Conservation (phyloP, 1,139 yeast species). For the Meyerozyma athensensis region DNA sequence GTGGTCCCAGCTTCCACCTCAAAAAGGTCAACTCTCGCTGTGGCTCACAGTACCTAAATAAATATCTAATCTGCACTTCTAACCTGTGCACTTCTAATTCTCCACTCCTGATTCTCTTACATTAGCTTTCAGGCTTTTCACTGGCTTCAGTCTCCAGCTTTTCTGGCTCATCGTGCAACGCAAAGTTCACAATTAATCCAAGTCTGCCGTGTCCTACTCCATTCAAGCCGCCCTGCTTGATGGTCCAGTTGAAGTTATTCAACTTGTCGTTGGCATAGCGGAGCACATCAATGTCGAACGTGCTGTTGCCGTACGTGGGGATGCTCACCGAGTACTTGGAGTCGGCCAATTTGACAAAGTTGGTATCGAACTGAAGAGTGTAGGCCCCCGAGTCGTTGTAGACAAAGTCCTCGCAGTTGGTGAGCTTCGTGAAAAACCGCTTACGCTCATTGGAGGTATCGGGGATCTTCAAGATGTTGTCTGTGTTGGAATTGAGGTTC, state of each 20-base stretch:
- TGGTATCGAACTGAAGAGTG: slow-evolving; percentile 35
- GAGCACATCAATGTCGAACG: slow-evolving; percentile 39
- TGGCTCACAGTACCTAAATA: too few relatives aligned
- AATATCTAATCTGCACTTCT: too few relatives aligned
- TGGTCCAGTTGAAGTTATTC: slow-evolving; percentile 42
- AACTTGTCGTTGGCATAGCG: slow-evolving; percentile 39
- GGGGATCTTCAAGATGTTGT: slow-evolving; percentile 25
- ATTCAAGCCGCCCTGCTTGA: slow-evolving; percentile 36
- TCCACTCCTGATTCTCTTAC: too few relatives aligned
- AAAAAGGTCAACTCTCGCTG: too few relatives aligned
- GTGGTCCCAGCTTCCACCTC: too few relatives aligned
- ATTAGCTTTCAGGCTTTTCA: too few relatives aligned
- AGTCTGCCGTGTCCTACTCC: slow-evolving; percentile 32
- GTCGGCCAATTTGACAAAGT: slow-evolving; percentile 36
- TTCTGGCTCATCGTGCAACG: slow-evolving; percentile 29
- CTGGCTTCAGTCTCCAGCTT: too few relatives aligned
- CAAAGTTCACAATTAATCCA: slow-evolving; percentile 39
- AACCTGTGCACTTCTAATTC: background rate
- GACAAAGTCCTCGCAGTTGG: slow-evolving; percentile 28
- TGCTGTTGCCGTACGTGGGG: slow-evolving; percentile 34
- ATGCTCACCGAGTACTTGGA: slow-evolving; percentile 38
- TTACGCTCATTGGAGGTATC: slow-evolving; percentile 27
- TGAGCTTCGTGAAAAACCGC: slow-evolving; percentile 26
- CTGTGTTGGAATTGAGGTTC: slow-evolving; percentile 19
- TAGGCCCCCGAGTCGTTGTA: slow-evolving; percentile 25